These are phyloP conservation scores for Didymella pomorum DNA, from an alignment of 2,329 filamentous ascomycete species.

Conservation along the genomic window DNA sequence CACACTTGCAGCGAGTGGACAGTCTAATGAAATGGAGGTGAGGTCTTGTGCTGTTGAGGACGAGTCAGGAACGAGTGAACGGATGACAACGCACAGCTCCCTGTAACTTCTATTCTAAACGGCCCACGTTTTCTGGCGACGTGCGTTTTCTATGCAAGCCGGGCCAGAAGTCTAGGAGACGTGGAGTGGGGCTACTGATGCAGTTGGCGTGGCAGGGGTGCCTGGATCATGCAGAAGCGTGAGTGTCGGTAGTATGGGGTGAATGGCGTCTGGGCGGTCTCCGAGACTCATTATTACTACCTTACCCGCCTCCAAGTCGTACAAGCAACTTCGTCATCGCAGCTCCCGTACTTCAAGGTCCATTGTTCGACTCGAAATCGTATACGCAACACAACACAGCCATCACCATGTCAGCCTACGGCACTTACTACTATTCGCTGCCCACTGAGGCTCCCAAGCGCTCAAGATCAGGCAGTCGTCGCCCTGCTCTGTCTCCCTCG, in stretches of 20 bases:
- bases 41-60: conserved; percentile 34
- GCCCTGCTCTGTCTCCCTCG: conserved; percentile 56
- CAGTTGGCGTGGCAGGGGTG: conserved; percentile 42
- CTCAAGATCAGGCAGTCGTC: conserved; percentile 49
- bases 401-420: conserved; percentile 46
- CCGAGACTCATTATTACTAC: conserved; percentile 44
- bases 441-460: conserved; percentile 47
- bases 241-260: conserved; percentile 48
- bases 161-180: conserved; percentile 39
- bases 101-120: conserved; percentile 44
- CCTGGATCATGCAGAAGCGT: conserved; percentile 44
- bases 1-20: conserved; percentile 38
- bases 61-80: conserved; percentile 48
- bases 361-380: conserved; percentile 25
- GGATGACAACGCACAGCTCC: conserved; percentile 51
- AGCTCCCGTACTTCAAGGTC: conserved; percentile 27
- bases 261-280: conserved; percentile 49
- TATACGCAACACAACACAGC: conserved; percentile 27
- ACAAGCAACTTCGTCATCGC: conserved; percentile 22
- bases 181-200: conserved; percentile 50
- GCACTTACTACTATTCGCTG: conserved; percentile 50
- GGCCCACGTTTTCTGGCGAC: conserved; percentile 50
- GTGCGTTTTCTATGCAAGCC: conserved; percentile 44
- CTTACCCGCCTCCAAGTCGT: conserved; percentile 23
- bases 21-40: conserved; percentile 38